These are phyloP conservation scores for Kazachstania africana DNA, from an alignment of 805 yeast genomes.

Conservation along the genomic window DNA sequence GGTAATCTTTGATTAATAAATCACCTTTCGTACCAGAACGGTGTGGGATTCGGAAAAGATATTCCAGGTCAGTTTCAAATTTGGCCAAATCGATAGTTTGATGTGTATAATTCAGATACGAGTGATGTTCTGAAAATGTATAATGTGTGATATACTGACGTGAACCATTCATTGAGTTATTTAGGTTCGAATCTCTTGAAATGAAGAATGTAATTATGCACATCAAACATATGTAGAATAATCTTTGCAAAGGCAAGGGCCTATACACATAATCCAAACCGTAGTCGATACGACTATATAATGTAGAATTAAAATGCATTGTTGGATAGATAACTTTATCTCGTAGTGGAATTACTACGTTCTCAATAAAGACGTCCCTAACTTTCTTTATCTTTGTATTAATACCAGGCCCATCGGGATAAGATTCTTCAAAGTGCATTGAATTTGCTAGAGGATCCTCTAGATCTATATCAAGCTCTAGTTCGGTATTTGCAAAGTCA, in stretches of 20 bases:
- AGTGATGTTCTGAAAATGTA: too few species aligned
- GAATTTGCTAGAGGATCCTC: not conserved
- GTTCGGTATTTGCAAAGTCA: not conserved
- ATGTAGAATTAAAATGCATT: constrained; percentile 7
- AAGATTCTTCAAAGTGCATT: constrained; percentile 3
- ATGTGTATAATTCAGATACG: constrained; percentile 34
- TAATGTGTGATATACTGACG: too few species aligned
- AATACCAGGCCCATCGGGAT: not conserved
- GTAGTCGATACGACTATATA: constrained; percentile 34
- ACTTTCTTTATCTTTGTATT: constrained; percentile 5
- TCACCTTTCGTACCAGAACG: constrained; percentile 85
- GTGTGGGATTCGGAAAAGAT: constrained; percentile 69
- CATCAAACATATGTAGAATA: constrained; percentile 54
- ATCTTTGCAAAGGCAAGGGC: constrained; percentile 66
- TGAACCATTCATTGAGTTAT: too few species aligned
- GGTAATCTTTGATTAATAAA: constrained; percentile 49
- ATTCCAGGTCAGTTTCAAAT: constrained; percentile 57
- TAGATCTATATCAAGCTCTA: constrained; percentile 2
- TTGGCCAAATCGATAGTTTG: constrained; percentile 38
- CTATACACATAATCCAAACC: constrained; percentile 58
- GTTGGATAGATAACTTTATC: constrained; percentile 28
- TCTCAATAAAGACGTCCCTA: constrained; percentile 8
- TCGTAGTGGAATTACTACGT: constrained; percentile 4
- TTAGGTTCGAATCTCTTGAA: too few species aligned
- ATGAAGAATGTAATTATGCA: constrained; percentile 42